These are phyloP conservation scores for Pythium biforme DNA, from an alignment of 352 stramenopile genomes.

Conservation along the genomic window DNA sequence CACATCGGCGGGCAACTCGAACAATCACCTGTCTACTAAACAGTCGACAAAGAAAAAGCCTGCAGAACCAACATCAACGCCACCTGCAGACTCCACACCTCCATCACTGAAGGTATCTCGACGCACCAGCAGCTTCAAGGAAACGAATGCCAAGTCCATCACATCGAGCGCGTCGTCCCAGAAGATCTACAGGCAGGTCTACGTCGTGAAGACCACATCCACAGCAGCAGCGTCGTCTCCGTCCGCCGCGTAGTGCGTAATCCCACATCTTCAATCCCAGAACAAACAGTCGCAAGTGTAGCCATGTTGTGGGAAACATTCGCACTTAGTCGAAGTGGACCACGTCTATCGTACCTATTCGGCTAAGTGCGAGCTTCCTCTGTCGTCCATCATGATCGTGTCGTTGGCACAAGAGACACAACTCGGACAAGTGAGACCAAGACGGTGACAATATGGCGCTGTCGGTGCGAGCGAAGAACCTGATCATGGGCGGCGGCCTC, in stretches of 20 bases:
- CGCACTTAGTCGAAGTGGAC: slow-evolving; percentile 17
- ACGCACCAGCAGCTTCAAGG: slow-evolving; percentile 15
- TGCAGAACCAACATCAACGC: background rate
- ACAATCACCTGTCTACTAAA: background rate
- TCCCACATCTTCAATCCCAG: background rate
- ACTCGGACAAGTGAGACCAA: background rate
- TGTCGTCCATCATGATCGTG: slow-evolving; percentile 21
- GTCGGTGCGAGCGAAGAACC: slow-evolving; percentile 73
- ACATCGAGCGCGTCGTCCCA: background rate
- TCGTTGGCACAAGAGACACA: background rate
- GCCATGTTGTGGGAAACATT: background rate
- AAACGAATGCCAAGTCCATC: background rate
- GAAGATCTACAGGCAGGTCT: slow-evolving; percentile 33
- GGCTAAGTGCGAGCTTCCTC: background rate
- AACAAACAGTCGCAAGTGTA: slow-evolving; percentile 1
- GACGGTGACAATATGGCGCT: slow-evolving; percentile 43
- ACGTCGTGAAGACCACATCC: slow-evolving; percentile 29
- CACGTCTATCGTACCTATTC: slow-evolving; percentile 9
- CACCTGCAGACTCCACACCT: background rate
- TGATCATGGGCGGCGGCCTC: slow-evolving; percentile 65
- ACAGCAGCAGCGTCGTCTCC: slow-evolving; percentile 12
- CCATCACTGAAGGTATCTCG: background rate
- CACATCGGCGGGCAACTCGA: background rate
- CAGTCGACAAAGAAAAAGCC: background rate
- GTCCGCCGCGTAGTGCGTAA: slow-evolving; percentile 21